Percentiles rank a stretch among this genome's conserved stretches.
Evolutionary conservation across 768 basidiomycete genomes (phyloP).

Genomic region (Termitomyces sp.): DNA sequence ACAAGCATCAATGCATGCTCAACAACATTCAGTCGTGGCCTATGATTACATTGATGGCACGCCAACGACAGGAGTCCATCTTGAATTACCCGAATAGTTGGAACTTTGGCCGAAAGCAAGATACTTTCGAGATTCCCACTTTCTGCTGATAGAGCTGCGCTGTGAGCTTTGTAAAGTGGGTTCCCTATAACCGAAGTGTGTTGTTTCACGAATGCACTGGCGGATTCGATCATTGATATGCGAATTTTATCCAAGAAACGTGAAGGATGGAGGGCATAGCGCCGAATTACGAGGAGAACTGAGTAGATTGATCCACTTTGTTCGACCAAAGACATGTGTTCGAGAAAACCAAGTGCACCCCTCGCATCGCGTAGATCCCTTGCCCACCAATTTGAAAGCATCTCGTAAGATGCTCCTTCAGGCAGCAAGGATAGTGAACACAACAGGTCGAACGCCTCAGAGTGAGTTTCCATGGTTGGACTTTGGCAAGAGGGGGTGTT

Average conservation of each 20-base stretch:
- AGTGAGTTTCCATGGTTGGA: background rate
- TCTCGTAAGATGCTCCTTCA: constrained; percentile 11
- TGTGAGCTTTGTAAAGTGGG: constrained; percentile 3
- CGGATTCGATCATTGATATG: constrained; percentile 4
- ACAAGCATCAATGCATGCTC: constrained; percentile 7
- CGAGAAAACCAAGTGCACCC: constrained; percentile 5
- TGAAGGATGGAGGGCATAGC: constrained; percentile 11
- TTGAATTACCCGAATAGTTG: background rate
- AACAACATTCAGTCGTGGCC: constrained; percentile 14
- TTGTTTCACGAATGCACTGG: constrained; percentile 8
- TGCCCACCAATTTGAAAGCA: too few relatives aligned
- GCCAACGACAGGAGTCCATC: constrained; percentile 16
- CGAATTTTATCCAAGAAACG: constrained; percentile 2
- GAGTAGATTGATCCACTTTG: constrained; percentile 3
- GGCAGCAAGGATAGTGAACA: constrained; percentile 22
- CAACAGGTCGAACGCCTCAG: constrained; percentile 6
- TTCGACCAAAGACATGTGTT: background rate
- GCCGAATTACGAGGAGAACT: constrained; percentile 17
- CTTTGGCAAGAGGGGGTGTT: constrained; percentile 4
- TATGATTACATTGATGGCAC: constrained; percentile 11
- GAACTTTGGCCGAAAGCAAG: constrained; percentile 7
- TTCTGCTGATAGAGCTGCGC: constrained; percentile 2
- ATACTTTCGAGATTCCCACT: constrained; percentile 14
- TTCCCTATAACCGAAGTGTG: constrained; percentile 14
- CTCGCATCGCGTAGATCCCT: background rate